phyloP scores from a whole-genome alignment of 2,329 filamentous ascomycete species.

The Phyllosticta citribraziliensis region DNA sequence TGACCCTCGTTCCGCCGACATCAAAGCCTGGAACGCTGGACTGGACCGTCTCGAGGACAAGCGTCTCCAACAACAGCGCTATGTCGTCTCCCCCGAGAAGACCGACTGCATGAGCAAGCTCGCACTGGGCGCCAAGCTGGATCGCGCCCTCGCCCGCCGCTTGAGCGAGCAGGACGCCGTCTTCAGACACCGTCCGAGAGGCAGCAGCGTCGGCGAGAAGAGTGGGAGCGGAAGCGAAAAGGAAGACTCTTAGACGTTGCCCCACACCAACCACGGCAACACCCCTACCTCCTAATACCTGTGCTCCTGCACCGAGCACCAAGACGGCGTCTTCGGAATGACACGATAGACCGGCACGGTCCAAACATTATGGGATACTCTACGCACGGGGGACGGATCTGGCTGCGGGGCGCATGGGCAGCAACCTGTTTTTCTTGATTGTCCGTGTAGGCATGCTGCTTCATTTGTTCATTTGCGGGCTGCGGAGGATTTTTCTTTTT shows the following conservation, averaged over 20 bases:
- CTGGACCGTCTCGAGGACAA: conserved; percentile 87
- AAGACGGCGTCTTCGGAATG: not conserved
- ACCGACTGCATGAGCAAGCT: conserved; percentile 74
- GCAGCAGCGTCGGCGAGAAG: conserved; percentile 10
- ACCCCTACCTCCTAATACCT: not conserved
- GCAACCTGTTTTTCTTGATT: not conserved
- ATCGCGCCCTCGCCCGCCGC: conserved; percentile 73
- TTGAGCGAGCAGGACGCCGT: conserved; percentile 86
- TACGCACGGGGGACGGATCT: not conserved
- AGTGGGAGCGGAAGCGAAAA: conserved; percentile 9
- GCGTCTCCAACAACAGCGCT: conserved; percentile 71
- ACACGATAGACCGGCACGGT: not conserved
- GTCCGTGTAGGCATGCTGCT: not conserved
- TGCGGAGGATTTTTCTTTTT: not conserved
- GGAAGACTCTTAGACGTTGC: conserved; percentile 5
- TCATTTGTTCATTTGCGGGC: not conserved
- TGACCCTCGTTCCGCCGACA: conserved; percentile 48
- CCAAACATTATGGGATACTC: not conserved
- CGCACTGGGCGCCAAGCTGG: conserved; percentile 80
- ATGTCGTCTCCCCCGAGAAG: conserved; percentile 69
- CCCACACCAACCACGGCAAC: not conserved
- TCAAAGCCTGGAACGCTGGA: conserved; percentile 68
- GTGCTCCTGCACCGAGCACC: not conserved
- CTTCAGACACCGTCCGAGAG: conserved; percentile 40
- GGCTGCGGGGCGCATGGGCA: not conserved